Evolutionary conservation across 2,329 filamentous ascomycete genomes (phyloP).

Genomic region (Amesomyces nigricolor): DNA sequence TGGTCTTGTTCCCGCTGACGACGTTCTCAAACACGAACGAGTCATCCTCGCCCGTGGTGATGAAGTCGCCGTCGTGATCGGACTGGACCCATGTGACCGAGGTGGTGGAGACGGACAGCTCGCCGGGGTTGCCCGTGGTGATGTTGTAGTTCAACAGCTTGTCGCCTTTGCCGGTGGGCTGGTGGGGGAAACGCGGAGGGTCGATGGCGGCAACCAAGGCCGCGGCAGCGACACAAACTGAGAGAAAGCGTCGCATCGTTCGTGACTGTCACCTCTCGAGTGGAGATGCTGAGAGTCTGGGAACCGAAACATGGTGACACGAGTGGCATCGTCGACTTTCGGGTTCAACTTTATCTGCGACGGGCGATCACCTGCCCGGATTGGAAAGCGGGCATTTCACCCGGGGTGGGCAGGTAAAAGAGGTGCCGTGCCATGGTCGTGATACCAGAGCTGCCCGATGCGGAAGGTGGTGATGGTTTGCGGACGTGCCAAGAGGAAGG

Average conservation of each 20-base stretch:
- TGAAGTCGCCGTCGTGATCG: constrained; percentile 57
- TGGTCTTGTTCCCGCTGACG: constrained; percentile 49
- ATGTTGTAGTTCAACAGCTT: constrained; percentile 56
- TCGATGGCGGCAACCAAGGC: constrained; percentile 36
- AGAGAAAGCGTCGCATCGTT: constrained; percentile 20
- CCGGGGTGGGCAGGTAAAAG: constrained; percentile 17
- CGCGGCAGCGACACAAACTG: constrained; percentile 15
- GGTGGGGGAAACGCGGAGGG: constrained; percentile 47
- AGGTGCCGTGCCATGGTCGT: background rate
- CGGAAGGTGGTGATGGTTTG: constrained; percentile 14
- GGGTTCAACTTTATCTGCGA: background rate
- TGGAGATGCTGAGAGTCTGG: background rate
- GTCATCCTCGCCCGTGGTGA: constrained; percentile 45
- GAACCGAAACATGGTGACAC: background rate
- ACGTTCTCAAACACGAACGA: constrained; percentile 58
- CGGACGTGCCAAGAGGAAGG: constrained; percentile 11
- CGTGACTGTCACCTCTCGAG: background rate
- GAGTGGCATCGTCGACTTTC: background rate
- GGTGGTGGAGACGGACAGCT: constrained; percentile 41
- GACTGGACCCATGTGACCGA: constrained; percentile 53
- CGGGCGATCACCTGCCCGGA: constrained; percentile 14
- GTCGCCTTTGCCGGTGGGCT: constrained; percentile 51
- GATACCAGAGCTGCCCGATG: constrained; percentile 4
- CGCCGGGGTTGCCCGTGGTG: constrained; percentile 36
- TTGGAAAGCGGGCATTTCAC: constrained; percentile 15